Evolutionary conservation across 352 stramenopile genomes (phyloP).

Genomic region (Peronosclerospora sorghi): DNA sequence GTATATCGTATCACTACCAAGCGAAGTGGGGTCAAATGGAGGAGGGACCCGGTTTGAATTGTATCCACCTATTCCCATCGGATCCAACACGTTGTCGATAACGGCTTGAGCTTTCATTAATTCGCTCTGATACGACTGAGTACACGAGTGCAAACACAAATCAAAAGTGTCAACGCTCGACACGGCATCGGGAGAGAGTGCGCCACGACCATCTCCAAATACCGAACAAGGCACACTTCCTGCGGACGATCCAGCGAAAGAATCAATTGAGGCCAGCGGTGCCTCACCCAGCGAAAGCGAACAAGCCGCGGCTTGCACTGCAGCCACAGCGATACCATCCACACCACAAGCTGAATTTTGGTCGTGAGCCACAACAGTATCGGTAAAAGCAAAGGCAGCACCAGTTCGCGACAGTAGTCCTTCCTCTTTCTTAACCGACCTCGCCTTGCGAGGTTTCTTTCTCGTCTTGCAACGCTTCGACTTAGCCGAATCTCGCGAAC

Average conservation of each 20-base stretch:
- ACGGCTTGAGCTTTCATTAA: slow-evolving; percentile 13
- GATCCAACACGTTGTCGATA: slow-evolving; percentile 21
- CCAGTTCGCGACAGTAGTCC: background rate
- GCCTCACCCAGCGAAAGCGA: too few species aligned
- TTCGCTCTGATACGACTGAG: slow-evolving; percentile 4
- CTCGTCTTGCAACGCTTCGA: slow-evolving; percentile 7
- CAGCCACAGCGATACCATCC: too few species aligned
- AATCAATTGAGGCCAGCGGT: background rate
- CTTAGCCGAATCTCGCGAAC: too few species aligned
- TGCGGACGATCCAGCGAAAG: background rate
- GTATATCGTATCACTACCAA: background rate
- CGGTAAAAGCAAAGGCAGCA: background rate
- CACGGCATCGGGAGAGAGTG: slow-evolving; percentile 26
- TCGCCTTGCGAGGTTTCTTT: slow-evolving; percentile 10
- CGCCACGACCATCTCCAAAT: slow-evolving; percentile 4
- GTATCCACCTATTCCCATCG: slow-evolving; percentile 16
- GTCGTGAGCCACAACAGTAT: background rate
- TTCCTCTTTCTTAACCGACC: background rate
- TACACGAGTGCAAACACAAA: slow-evolving; percentile 1
- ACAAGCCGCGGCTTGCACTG: too few species aligned
- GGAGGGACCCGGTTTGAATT: background rate
- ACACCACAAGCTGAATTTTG: too few species aligned
- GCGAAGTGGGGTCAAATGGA: background rate
- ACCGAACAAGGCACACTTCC: too few species aligned
- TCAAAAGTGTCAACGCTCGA: slow-evolving; percentile 15